Evolutionary conservation across 805 yeast species (phyloP), one percentile per base, ranked within the genome.

Genomic region (Yamadazyma paraphyllophila): DNA sequence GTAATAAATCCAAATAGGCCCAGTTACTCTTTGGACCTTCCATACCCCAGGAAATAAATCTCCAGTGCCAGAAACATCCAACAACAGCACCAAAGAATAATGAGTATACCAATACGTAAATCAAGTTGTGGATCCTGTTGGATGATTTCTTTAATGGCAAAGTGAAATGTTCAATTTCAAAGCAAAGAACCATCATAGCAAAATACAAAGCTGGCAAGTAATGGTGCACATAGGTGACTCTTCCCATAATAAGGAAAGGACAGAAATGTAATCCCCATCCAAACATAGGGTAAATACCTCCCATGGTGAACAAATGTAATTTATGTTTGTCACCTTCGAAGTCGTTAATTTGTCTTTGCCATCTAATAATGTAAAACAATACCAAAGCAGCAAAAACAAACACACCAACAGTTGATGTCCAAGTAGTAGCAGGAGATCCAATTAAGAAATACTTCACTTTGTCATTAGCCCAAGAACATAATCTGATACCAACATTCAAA

Each of bases 211-310:
- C 96, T 11, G 99, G 99, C 54, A 90, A 80, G 66, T 92, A 92
- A 65, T 92, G 99, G 68, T 92, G 99, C 29, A 92, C 94, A 63
- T 94, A 92, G 2, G 96, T 90, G 46, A 94, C 97, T 73, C 99
- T 86, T 10, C 95, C 90, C 99, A 92, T 92, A 48, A 89, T 67
- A 27, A 85, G 80, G 67, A 92, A 92, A 29, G 99, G 98, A 58
- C 87, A 61, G 66, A 74, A 92, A 67, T 92, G 97, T 58, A 89
- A 73, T 36, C 82, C 75, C 97, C 97, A 92, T 9, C 96, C 96
- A 35, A 88, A 60, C 70, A 91, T 85, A 20, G 98, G 97, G 56
- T 87, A 81, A 29, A 86, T 59, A 44, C 96, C 96, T 33, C 87
- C 86, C 67, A 85, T 80, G 43, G 82, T 48, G 62, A 82, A 82